These are phyloP conservation scores for Pyricularia sp. DNA, from an alignment of 2,329 filamentous ascomycete species.

Conservation along the genomic window DNA sequence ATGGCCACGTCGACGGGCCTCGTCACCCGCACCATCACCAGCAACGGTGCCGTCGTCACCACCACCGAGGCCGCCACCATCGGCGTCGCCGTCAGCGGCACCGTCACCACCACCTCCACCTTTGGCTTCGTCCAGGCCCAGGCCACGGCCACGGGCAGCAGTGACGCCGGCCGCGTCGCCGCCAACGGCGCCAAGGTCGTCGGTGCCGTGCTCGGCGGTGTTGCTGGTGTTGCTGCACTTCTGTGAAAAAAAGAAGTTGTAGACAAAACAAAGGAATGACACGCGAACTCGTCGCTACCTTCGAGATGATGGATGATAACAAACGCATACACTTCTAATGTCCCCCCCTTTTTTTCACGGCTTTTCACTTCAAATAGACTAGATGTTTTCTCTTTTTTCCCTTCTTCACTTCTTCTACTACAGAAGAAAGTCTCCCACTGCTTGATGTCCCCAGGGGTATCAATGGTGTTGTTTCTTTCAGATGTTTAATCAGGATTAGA, in stretches of 20 bases:
- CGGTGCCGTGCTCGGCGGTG: slow-evolving; percentile 15
- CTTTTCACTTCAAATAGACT: background rate
- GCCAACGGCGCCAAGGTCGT: slow-evolving; percentile 11
- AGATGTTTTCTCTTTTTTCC: background rate
- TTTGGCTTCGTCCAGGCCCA: slow-evolving; percentile 8
- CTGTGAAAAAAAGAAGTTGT: slow-evolving; percentile 9
- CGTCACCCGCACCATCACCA: slow-evolving; percentile 18
- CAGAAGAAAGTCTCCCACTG: background rate
- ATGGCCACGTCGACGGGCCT: slow-evolving; percentile 20
- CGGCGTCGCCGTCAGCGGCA: slow-evolving; percentile 18
- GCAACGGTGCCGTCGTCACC: slow-evolving; percentile 10
- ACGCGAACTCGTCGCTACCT: background rate
- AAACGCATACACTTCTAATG: background rate
- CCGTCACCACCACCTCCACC: slow-evolving; percentile 17
- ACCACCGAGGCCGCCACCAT: slow-evolving; percentile 15
- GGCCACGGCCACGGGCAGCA: slow-evolving; percentile 6
- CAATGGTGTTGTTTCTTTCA: background rate
- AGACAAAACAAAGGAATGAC: background rate
- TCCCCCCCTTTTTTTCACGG: background rate
- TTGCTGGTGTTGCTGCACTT: slow-evolving; percentile 16
- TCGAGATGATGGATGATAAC: background rate
- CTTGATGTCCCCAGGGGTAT: background rate
- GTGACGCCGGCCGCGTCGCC: background rate
- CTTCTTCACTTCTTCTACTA: background rate
- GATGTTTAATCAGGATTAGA: background rate